These are phyloP conservation scores for Euclidium syriacum DNA, from an alignment of 345 rosid genomes.

Conservation along the genomic window DNA sequence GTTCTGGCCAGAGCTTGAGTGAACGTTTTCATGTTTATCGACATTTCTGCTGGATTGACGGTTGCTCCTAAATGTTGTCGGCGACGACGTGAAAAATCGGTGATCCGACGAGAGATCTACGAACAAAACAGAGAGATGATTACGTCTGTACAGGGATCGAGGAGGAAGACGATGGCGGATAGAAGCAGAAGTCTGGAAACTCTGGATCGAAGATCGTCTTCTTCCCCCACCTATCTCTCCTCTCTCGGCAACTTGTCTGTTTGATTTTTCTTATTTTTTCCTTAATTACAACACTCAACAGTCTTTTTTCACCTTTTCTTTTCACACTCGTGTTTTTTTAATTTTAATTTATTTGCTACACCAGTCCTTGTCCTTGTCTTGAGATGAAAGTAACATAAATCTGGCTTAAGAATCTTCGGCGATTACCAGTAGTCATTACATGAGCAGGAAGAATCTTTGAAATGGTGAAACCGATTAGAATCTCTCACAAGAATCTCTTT, in stretches of 20 bases:
- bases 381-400: constrained; percentile 25
- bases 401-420: background rate
- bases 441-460: constrained; percentile 56
- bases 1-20: constrained; percentile 97
- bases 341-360: constrained; percentile 12
- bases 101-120: constrained; percentile 17
- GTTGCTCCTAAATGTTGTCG: constrained; percentile 3
- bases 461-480: constrained; percentile 81
- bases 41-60: constrained; percentile 37
- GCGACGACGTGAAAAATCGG: background rate
- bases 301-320: constrained; percentile 3
- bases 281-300: constrained; percentile 8
- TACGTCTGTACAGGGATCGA: background rate
- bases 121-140: background rate
- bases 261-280: background rate
- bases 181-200: constrained; percentile 23
- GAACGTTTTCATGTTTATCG: constrained; percentile 85
- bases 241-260: constrained; percentile 20
- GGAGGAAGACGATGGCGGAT: constrained; percentile 11
- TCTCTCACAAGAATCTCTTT: constrained; percentile 78
- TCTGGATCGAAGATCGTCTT: constrained; percentile 31
- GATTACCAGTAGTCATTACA: constrained; percentile 79
- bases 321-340: background rate
- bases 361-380: constrained; percentile 28
- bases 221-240: constrained; percentile 8